Percentiles rank a stretch among this genome's conserved stretches.
phyloP scores from a whole-genome alignment of 1,284 basidiomycete species.

The Pseudozyma tsukubaensis region DNA sequence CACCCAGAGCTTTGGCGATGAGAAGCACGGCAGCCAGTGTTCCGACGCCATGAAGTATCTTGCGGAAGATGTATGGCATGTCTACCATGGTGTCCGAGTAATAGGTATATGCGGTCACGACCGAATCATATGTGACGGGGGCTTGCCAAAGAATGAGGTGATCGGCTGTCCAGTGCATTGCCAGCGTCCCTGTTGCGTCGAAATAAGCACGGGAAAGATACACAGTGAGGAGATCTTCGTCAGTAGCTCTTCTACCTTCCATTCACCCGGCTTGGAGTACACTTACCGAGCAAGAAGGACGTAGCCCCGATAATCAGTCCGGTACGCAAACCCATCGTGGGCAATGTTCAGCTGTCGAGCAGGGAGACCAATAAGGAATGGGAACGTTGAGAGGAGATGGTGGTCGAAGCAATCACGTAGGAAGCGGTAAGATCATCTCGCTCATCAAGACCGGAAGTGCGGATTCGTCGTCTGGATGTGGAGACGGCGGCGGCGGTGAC shows the following conservation, averaged over 20 bases:
- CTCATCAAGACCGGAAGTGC: background rate
- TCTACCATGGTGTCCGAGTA: conserved; percentile 60
- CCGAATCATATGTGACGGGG: conserved; percentile 54
- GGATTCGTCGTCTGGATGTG: conserved; percentile 1
- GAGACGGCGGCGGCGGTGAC: conserved; percentile 2
- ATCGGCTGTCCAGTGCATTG: conserved; percentile 67
- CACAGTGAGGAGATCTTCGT: background rate
- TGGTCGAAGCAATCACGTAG: background rate
- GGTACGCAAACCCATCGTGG: conserved; percentile 50
- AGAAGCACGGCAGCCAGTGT: conserved; percentile 46
- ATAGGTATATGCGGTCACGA: conserved; percentile 63
- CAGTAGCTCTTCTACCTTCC: background rate
- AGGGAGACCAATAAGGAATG: no score
- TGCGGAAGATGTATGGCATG: conserved; percentile 45
- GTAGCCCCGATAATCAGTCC: conserved; percentile 54
- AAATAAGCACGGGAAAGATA: background rate
- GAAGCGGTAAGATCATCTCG: background rate
- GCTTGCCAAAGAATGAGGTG: conserved; percentile 66
- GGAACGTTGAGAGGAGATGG: background rate
- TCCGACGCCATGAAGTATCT: conserved; percentile 47
- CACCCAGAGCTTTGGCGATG: conserved; percentile 57
- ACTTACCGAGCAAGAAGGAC: conserved; percentile 65
- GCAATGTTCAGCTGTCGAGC: background rate
- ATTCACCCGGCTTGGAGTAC: no score
- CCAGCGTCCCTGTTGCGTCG: conserved; percentile 55